These are phyloP conservation scores for Cornus florida DNA, from an alignment of 148 eudicot genomes.

Conservation along the genomic window DNA sequence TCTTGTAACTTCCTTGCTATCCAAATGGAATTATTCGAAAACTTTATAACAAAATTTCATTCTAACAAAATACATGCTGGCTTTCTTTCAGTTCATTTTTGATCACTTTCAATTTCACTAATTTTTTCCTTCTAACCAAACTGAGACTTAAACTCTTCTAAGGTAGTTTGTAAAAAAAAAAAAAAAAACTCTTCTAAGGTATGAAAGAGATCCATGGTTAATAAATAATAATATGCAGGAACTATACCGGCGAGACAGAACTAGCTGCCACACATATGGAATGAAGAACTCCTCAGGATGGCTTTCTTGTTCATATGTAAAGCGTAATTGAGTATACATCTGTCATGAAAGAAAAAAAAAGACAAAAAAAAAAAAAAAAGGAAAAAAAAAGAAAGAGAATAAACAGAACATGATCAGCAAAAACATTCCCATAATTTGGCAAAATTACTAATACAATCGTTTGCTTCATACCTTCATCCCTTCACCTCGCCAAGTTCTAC, in stretches of 20 bases:
- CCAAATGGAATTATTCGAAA: too few species aligned
- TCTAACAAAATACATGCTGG: too few species aligned
- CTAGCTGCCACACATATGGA: slow-evolving; percentile 96
- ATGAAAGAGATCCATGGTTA: background rate
- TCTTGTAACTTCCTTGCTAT: too few species aligned
- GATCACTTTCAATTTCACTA: background rate
- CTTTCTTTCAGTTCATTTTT: background rate
- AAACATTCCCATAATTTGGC: background rate
- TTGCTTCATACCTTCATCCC: slow-evolving; percentile 74
- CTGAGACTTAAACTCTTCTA: background rate
- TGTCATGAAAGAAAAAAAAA: slow-evolving; percentile 13
- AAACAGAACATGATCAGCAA: background rate
- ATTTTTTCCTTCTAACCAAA: background rate
- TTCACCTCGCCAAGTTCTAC: slow-evolving; percentile 94
- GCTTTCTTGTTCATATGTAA: slow-evolving; percentile 98
- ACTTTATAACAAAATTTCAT: too few species aligned
- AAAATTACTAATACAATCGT: background rate
- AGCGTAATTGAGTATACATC: slow-evolving; percentile 85
- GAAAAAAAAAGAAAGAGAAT: background rate
- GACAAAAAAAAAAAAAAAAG: background rate
- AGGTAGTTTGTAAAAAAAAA: background rate
- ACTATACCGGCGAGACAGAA: slow-evolving; percentile 62
- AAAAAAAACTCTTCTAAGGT: background rate
- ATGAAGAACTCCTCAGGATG: slow-evolving; percentile 95
- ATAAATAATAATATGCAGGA: slow-evolving; percentile 10